Evolutionary conservation across 2,329 filamentous ascomycete genomes (phyloP).

Genomic region (Diaporthe capsici): DNA sequence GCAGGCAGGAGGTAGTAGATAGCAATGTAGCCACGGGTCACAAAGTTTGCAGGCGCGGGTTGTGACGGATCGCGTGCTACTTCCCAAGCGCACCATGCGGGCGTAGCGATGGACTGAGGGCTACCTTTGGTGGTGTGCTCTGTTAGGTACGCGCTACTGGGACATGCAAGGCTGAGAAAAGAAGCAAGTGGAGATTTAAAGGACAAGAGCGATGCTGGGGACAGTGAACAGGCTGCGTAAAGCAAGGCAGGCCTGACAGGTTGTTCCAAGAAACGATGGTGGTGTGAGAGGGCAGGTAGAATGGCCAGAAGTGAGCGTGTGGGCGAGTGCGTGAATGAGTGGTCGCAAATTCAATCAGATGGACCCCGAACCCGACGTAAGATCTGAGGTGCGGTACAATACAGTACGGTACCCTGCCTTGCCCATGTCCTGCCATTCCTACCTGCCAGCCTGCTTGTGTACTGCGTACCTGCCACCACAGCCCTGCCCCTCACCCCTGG

Average conservation of each 20-base stretch:
- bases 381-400: slow-evolving; percentile 5
- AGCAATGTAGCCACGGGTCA: not conserved
- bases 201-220: not conserved
- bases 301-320: slow-evolving; percentile 2
- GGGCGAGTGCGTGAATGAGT: not conserved
- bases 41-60: slow-evolving; percentile 14
- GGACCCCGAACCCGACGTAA: slow-evolving; percentile 28
- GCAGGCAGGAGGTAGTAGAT: slow-evolving; percentile 4
- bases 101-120: not conserved
- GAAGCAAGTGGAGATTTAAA: not conserved
- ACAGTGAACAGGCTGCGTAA: slow-evolving; percentile 15
- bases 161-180: not conserved
- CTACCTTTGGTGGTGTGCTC: not conserved
- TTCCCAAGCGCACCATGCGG: slow-evolving; percentile 18
- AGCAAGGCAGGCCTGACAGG: slow-evolving; percentile 17
- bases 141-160: not conserved
- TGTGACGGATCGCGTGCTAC: slow-evolving; percentile 28
- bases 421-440: not conserved
- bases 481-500: slow-evolving; percentile 20
- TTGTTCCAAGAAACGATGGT: slow-evolving; percentile 25
- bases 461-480: slow-evolving; percentile 19
- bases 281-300: slow-evolving; percentile 28
- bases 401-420: not conserved
- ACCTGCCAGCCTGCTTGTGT: not conserved
- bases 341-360: slow-evolving; percentile 31